A percentile compares a stretch with the other conserved stretches of the same genome.
Conservation (phyloP, 2,329 filamentous ascomycete genomes). For the Aureobasidium sp. region DNA sequence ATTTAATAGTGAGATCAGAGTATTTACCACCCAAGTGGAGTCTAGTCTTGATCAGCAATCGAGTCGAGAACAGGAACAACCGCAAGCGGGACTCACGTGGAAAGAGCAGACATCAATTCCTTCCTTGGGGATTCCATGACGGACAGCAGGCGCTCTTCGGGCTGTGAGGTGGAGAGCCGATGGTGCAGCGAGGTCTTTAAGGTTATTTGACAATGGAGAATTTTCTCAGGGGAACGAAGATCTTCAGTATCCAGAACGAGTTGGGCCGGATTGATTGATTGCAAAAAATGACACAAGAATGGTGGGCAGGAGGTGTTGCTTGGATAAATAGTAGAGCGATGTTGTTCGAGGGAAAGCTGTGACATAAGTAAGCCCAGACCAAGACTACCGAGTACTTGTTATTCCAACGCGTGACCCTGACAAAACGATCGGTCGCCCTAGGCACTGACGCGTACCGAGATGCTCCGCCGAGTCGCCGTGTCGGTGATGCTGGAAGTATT, state of each 20-base stretch:
- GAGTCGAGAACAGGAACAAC: not conserved
- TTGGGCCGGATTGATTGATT: not conserved
- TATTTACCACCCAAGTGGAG: conserved; percentile 35
- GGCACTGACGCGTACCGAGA: conserved; percentile 15
- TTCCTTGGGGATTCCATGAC: conserved; percentile 35
- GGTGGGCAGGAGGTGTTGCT: not conserved
- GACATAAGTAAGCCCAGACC: conserved; percentile 15
- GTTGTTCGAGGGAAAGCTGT: conserved; percentile 11
- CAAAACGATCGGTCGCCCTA: conserved; percentile 5
- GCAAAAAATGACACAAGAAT: not conserved
- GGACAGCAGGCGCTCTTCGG: conserved; percentile 5
- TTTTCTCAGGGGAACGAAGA: not conserved
- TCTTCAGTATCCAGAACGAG: not conserved
- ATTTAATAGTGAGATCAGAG: conserved; percentile 44
- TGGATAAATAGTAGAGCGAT: conserved; percentile 1
- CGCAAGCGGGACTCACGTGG: conserved; percentile 35
- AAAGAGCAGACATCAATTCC: conserved; percentile 41
- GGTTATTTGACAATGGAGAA: conserved; percentile 11
- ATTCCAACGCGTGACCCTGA: conserved; percentile 6
- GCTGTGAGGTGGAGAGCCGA: conserved; percentile 15
- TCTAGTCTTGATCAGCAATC: conserved; percentile 24
- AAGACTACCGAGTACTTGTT: conserved; percentile 1
- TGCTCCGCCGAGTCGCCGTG: conserved; percentile 12
- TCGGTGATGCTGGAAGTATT: conserved; percentile 2
- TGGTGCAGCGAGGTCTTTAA: conserved; percentile 6